Percentiles rank a stretch among this genome's conserved stretches.
These are phyloP conservation scores for Kodamaea leandrae DNA, from an alignment of 805 yeast genomes.

Conservation along the genomic window DNA sequence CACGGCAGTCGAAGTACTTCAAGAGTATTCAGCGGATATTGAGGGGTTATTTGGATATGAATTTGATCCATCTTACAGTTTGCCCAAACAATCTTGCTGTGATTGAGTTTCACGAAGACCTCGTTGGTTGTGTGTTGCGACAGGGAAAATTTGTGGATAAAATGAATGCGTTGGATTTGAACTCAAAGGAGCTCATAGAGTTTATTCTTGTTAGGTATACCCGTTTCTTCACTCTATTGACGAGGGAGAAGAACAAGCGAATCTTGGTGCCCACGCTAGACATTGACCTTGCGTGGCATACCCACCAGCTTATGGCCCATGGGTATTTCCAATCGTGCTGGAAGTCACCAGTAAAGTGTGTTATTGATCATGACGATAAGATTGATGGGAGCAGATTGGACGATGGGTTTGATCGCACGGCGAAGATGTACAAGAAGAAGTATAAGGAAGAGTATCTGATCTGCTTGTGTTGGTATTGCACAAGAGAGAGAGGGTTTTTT, in stretches of 20 bases:
- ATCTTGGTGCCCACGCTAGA: slow-evolving; percentile 26
- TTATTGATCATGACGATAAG: slow-evolving; percentile 8
- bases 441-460: slow-evolving; percentile 11
- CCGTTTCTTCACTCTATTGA: no score
- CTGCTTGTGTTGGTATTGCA: slow-evolving; percentile 13
- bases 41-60: no score
- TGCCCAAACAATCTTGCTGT: no score
- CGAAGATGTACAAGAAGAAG: slow-evolving; percentile 9
- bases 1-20: no score
- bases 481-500: not conserved
- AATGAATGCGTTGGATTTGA: slow-evolving; percentile 20
- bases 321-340: slow-evolving; percentile 16
- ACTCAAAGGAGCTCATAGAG: slow-evolving; percentile 12
- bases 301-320: slow-evolving; percentile 21
- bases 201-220: slow-evolving; percentile 18
- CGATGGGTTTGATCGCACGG: slow-evolving; percentile 12
- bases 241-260: no score
- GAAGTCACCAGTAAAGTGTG: slow-evolving; percentile 14
- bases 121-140: slow-evolving; percentile 23
- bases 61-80: no score
- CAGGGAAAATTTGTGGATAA: slow-evolving; percentile 23
- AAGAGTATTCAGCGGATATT: no score
- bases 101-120: slow-evolving; percentile 18
- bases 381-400: not conserved
- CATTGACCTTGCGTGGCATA: slow-evolving; percentile 28